Percentiles rank a stretch among this genome's conserved stretches.
These are phyloP conservation scores for Bacidia gigantensis DNA, from an alignment of 495 filamentous ascomycete species.

Conservation along the genomic window DNA sequence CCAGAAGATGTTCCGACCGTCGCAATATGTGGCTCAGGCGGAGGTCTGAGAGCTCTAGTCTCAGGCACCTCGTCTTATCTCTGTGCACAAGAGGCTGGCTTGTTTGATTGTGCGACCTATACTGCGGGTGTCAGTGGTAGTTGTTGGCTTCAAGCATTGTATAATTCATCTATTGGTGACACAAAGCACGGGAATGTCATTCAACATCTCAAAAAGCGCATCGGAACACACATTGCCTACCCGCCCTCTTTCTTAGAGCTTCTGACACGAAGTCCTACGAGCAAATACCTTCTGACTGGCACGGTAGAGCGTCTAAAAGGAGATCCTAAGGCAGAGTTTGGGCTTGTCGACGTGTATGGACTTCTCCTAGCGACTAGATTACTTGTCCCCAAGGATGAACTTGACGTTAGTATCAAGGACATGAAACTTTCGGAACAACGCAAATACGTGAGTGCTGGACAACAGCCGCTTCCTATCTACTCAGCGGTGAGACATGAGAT, in stretches of 20 bases:
- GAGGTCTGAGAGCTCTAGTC: slow-evolving; percentile 77
- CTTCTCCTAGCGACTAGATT: slow-evolving; percentile 69
- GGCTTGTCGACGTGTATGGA: slow-evolving; percentile 86
- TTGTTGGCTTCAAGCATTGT: slow-evolving; percentile 88
- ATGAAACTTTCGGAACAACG: slow-evolving; percentile 81
- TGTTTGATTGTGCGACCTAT: slow-evolving; percentile 90
- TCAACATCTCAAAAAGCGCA: slow-evolving; percentile 69
- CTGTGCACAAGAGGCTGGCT: slow-evolving; percentile 64
- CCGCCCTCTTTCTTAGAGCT: slow-evolving; percentile 68
- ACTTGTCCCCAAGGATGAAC: slow-evolving; percentile 71
- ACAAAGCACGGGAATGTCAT: slow-evolving; percentile 52
- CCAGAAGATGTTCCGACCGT: slow-evolving; percentile 86
- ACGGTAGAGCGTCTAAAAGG: slow-evolving; percentile 81
- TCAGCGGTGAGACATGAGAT: slow-evolving; percentile 93
- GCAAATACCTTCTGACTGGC: slow-evolving; percentile 79
- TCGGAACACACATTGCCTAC: slow-evolving; percentile 81
- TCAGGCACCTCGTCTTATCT: slow-evolving; percentile 76
- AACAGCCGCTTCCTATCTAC: slow-evolving; percentile 83
- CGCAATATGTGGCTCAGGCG: slow-evolving; percentile 85
- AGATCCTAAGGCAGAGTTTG: slow-evolving; percentile 66
- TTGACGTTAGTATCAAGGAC: slow-evolving; percentile 58
- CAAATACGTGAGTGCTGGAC: slow-evolving; percentile 54
- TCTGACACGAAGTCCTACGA: slow-evolving; percentile 70
- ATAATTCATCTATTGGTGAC: slow-evolving; percentile 66
- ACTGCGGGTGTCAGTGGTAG: slow-evolving; percentile 89